Percentiles rank a stretch among this genome's conserved stretches.
These are phyloP conservation scores for Aspergillus sclerotialis DNA, from an alignment of 2,329 filamentous ascomycete genomes.

Conservation along the genomic window DNA sequence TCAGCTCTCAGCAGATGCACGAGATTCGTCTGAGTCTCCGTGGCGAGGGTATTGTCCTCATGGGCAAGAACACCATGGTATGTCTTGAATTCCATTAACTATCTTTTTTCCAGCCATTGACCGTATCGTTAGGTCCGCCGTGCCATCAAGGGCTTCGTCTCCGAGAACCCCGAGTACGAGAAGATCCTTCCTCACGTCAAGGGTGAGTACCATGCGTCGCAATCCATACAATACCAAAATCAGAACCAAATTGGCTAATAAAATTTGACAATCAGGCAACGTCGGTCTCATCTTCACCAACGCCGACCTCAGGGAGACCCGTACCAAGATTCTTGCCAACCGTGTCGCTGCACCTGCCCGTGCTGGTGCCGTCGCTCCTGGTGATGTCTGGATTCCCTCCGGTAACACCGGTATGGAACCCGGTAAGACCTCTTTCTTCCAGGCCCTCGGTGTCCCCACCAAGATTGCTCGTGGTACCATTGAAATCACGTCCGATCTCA, in stretches of 20 bases:
- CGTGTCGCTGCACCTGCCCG: slow-evolving; percentile 95
- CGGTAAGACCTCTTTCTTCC: slow-evolving; percentile 99
- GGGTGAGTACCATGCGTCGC: slow-evolving; percentile 42
- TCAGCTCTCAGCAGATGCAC: slow-evolving; percentile 99
- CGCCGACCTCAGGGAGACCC: slow-evolving; percentile 80
- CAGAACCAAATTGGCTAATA: slow-evolving; percentile 5
- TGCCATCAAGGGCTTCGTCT: slow-evolving; percentile 90
- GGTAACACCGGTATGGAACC: slow-evolving; percentile 99
- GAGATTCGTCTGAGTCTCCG: slow-evolving; percentile 93
- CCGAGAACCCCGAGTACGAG: slow-evolving; percentile 93
- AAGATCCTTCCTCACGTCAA: slow-evolving; percentile 91
- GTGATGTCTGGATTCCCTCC: slow-evolving; percentile 89
- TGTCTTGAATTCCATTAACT: slow-evolving; percentile 15
- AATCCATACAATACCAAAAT: not conserved
- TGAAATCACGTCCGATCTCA: slow-evolving; percentile 96
- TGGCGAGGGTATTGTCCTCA: slow-evolving; percentile 87
- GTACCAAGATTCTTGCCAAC: slow-evolving; percentile 93
- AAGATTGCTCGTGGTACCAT: slow-evolving; percentile 99
- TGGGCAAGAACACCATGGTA: slow-evolving; percentile 99
- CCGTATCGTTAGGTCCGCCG: slow-evolving; percentile 64
- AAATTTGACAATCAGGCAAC: slow-evolving; percentile 58
- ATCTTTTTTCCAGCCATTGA: slow-evolving; percentile 3
- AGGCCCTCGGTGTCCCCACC: slow-evolving; percentile 99
- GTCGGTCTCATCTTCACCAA: slow-evolving; percentile 99
- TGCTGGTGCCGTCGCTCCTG: slow-evolving; percentile 92